phyloP scores from a whole-genome alignment of 192 early-diverging fungal genomes.

The Coemansia sp. region DNA sequence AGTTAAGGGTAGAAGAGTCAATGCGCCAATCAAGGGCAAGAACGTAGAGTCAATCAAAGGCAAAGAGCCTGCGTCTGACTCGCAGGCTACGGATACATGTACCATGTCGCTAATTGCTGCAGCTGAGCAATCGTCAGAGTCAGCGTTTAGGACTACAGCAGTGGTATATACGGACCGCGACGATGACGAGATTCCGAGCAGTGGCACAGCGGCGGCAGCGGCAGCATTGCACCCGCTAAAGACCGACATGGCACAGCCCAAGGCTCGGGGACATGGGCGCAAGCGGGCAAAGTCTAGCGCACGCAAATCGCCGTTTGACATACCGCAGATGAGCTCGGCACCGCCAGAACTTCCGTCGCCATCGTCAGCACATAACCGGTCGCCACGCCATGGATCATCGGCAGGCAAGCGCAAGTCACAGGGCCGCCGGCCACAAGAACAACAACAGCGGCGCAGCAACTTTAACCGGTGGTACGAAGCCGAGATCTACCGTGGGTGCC shows the following conservation, averaged over 20 bases:
- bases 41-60: neutral
- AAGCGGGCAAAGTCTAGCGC: slow-evolving; percentile 3
- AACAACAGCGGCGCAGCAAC: neutral
- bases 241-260: neutral
- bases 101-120: slow-evolving; percentile 35
- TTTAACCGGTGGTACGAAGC: slow-evolving; percentile 16
- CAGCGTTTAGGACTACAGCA: slow-evolving; percentile 37
- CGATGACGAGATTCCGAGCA: slow-evolving; percentile 6
- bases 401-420: neutral
- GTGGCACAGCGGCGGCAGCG: neutral
- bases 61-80: slow-evolving; percentile 1
- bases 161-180: slow-evolving; percentile 25
- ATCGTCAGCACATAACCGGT: neutral
- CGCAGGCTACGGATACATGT: slow-evolving; percentile 10
- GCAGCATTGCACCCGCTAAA: neutral
- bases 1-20: slow-evolving; percentile 4
- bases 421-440: neutral
- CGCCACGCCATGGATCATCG: neutral
- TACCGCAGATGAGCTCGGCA: neutral
- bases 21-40: slow-evolving; percentile 5
- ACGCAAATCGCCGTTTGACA: slow-evolving; percentile 7
- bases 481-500: slow-evolving; percentile 16
- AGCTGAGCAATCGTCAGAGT: slow-evolving; percentile 23
- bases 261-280: neutral
- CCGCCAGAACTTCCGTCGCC: neutral